Percentiles rank a stretch among this genome's conserved stretches.
Evolutionary conservation across 306 rosid genomes (phyloP).

Genomic region (Malus sylvestris): DNA sequence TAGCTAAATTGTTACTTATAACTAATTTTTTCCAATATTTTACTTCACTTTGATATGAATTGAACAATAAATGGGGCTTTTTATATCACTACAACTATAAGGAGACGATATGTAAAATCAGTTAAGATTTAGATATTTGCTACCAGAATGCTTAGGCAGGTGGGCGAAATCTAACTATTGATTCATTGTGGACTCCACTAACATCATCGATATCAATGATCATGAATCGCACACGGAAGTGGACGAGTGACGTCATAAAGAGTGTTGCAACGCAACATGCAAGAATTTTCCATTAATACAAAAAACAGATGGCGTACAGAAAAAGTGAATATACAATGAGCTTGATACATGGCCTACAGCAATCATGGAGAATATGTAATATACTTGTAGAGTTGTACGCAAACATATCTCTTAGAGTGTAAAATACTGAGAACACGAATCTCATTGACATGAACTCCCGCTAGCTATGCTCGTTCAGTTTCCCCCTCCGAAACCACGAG

Average conservation of each 20-base stretch:
- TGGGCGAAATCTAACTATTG: not conserved
- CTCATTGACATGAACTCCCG: conserved; percentile 14
- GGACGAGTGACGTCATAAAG: not conserved
- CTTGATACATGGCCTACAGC: not conserved
- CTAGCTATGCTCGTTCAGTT: conserved; percentile 26
- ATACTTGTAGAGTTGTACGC: not conserved
- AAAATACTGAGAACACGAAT: not conserved
- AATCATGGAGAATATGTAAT: not conserved
- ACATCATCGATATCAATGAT: not conserved
- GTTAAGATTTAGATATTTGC: too few relatives aligned
- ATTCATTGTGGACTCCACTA: not conserved
- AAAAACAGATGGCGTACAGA: not conserved
- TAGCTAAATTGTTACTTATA: too few relatives aligned
- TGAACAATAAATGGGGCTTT: too few relatives aligned
- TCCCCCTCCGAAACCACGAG: conserved; percentile 82
- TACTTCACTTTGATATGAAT: too few relatives aligned
- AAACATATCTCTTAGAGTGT: not conserved
- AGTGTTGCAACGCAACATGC: not conserved
- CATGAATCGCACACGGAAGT: fast-evolving
- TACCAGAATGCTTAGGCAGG: not conserved
- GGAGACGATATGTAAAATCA: too few relatives aligned
- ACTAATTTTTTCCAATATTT: not conserved
- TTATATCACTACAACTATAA: too few relatives aligned
- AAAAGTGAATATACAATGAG: not conserved
- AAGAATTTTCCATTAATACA: not conserved